Percentiles rank a stretch among this genome's conserved stretches.
These are phyloP conservation scores for Flaveria floridana DNA, from an alignment of 140 eudicot species.

Conservation along the genomic window DNA sequence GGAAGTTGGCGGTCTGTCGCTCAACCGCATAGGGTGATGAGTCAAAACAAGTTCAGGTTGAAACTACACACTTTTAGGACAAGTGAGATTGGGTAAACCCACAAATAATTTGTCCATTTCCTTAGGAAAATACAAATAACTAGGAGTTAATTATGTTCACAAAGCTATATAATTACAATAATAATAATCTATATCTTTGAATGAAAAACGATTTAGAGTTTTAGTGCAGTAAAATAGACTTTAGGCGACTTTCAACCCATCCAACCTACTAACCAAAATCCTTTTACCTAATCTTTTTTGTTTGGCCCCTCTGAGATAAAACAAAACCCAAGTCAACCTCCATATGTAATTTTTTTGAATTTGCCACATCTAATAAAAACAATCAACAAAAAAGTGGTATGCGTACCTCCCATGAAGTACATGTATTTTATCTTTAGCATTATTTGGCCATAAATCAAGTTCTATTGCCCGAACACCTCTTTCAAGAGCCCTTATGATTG, in stretches of 20 bases:
- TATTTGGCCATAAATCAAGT: slow-evolving; percentile 92
- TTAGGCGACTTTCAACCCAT: neutral
- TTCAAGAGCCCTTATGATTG: slow-evolving; percentile 74
- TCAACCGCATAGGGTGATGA: neutral
- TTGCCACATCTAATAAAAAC: neutral
- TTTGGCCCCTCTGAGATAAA: slow-evolving; percentile 1
- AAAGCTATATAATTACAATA: neutral
- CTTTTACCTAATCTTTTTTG: neutral
- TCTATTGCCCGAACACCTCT: slow-evolving; percentile 91
- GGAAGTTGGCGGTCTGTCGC: neutral
- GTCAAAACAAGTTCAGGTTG: neutral
- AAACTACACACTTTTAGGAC: neutral
- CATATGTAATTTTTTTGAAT: neutral
- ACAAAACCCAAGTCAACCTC: neutral
- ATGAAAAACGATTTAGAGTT: neutral
- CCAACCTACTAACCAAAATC: neutral
- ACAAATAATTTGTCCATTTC: neutral
- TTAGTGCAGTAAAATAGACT: neutral
- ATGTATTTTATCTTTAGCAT: slow-evolving; percentile 59
- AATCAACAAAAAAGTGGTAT: neutral
- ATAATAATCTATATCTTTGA: too few relatives aligned
- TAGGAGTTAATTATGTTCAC: neutral
- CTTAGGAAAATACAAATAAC: neutral
- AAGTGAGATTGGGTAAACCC: neutral
- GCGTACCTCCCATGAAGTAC: slow-evolving; percentile 92